Base-by-base conservation (phyloP, 2,329 filamentous ascomycete species). In the Alternaria rosae region DNA sequence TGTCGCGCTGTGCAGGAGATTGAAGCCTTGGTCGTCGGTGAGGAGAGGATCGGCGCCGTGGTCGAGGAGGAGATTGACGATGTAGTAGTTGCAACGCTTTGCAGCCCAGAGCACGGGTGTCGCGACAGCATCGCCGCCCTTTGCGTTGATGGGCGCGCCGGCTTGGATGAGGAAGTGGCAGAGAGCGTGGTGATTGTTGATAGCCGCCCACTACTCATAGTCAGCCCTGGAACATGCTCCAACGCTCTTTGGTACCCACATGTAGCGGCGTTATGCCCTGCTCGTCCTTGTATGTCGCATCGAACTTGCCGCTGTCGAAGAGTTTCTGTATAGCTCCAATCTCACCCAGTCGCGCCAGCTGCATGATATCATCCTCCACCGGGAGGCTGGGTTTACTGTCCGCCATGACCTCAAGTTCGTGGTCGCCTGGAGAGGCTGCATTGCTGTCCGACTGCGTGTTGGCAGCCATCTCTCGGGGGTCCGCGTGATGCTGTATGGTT, bases 151-250 rank as follows among this genome's bases (percentile, higher is more conserved):
- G 76, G 97, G 91, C 75, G 94, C 95, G 75, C 93, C 93, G 51
- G 84, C 84, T 68, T 91, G 92, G 77, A 99, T 87, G 45, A 99
- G 89, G 81, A 96, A 97, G 80, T 95, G 94, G 87, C 94, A 97
- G 85, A 98, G 93, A 69, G 92, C 92, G 82, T 94, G 96, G 79
- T 97, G 95, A 77, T 98, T 98, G 83, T 99, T 99, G 79, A 99
- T 98, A 38, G 96, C 93, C 48, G 95, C 95, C 95, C 95, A 99
- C 93, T 99, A 77, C 57, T 59, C 21, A 56, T 30, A 25, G 51
- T 74, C 50, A 71, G 65, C 25, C 11, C 21, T 15, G 20, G 6
- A 21, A 28, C 17, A 42, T 44, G n/a, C 21, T 10, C 25, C 23
- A n/a, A 21, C 9, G 15, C 23, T 47, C 20, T 30, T 6, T 32